A percentile compares a stretch with the other conserved stretches of the same genome.
phyloP scores from a whole-genome alignment of 1,284 basidiomycete species.

The Hortiboletus rubellus region DNA sequence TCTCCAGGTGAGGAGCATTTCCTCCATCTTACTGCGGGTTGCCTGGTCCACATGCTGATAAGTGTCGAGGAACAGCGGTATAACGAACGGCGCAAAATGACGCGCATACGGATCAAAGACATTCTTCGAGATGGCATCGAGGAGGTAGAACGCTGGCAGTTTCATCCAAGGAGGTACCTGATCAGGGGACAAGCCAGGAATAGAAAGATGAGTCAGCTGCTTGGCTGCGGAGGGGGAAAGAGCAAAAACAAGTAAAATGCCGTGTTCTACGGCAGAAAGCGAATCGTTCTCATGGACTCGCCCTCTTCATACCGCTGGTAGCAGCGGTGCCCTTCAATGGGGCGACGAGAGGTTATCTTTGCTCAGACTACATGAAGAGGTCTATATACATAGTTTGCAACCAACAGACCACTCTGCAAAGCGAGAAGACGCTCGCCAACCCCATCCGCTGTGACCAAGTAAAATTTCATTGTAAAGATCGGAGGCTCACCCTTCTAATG shows the following conservation, averaged over 20 bases:
- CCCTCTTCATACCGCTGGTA: constrained; percentile 35
- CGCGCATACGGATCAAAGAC: constrained; percentile 87
- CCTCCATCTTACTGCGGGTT: constrained; percentile 92
- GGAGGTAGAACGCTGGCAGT: constrained; percentile 90
- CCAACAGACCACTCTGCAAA: constrained; percentile 28
- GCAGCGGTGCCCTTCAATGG: constrained; percentile 34
- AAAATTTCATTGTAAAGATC: constrained; percentile 20
- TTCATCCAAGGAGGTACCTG: constrained; percentile 93
- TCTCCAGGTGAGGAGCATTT: constrained; percentile 93
- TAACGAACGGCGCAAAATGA: constrained; percentile 75
- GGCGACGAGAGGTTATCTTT: constrained; percentile 41
- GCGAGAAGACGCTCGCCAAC: constrained; percentile 28
- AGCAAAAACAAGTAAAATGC: constrained; percentile 20
- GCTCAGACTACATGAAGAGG: constrained; percentile 40
- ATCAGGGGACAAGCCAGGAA: constrained; percentile 33
- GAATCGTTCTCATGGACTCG: constrained; percentile 33
- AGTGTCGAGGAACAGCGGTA: constrained; percentile 78
- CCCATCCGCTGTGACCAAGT: constrained; percentile 30
- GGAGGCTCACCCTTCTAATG: constrained; percentile 79
- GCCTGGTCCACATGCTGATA: constrained; percentile 81
- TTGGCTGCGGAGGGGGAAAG: constrained; percentile 28
- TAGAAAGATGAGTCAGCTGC: constrained; percentile 64
- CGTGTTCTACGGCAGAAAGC: constrained; percentile 27
- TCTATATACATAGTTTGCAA: constrained; percentile 40
- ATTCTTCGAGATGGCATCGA: constrained; percentile 97